Conservation (phyloP, 1,139 yeast genomes). For the Wickerhamomyces sp. region DNA sequence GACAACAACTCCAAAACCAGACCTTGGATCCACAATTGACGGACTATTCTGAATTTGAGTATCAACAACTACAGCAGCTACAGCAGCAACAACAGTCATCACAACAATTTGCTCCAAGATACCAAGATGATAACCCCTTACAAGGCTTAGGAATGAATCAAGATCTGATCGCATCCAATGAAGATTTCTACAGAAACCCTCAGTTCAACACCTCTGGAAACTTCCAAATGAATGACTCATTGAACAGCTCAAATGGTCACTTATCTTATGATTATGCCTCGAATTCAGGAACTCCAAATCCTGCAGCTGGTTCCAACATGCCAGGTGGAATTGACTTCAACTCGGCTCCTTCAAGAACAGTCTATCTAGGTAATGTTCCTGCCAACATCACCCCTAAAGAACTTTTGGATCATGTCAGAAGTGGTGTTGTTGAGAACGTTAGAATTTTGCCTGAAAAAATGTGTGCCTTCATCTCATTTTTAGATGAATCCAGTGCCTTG, state of each 20-base stretch:
- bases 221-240: constrained; percentile 1
- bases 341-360: constrained; percentile 75
- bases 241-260: background rate
- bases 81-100: background rate
- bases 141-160: background rate
- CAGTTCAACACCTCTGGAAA: background rate
- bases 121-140: background rate
- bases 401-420: constrained; percentile 81
- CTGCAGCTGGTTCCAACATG: constrained; percentile 1
- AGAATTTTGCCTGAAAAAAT: constrained; percentile 48
- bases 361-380: constrained; percentile 87
- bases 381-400: constrained; percentile 77
- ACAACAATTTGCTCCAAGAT: background rate
- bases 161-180: constrained; percentile 1
- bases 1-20: constrained; percentile 1
- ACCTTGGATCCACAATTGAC: background rate
- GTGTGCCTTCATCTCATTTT: constrained; percentile 51
- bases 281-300: background rate
- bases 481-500: constrained; percentile 48
- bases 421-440: constrained; percentile 82
- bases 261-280: constrained; percentile 1
- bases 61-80: constrained; percentile 3
- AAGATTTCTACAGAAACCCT: background rate
- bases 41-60: constrained; percentile 1
- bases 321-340: constrained; percentile 25